phyloP scores from a whole-genome alignment of 2,329 filamentous ascomycete genomes.

The Coniochaeta pulveracea region DNA sequence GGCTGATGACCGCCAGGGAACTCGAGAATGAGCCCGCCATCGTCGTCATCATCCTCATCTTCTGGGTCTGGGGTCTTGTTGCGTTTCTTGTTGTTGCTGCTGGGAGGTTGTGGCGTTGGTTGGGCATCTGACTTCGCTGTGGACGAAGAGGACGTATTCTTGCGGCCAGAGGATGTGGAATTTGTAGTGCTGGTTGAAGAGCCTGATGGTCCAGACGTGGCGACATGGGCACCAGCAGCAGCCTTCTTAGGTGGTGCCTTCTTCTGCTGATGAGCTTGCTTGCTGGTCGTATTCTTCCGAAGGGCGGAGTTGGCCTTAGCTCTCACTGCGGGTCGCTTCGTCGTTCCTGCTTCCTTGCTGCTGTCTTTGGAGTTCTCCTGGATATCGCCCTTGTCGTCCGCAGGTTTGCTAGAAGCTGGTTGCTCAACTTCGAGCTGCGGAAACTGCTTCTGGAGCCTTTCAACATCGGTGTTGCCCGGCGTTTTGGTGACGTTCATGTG shows the following conservation, averaged over 20 bases:
- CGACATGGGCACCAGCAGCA: too few relatives aligned
- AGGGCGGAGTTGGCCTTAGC: constrained; percentile 10
- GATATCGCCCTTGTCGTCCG: constrained; percentile 7
- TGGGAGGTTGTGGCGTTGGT: constrained; percentile 10
- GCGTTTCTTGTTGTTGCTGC: constrained; percentile 12
- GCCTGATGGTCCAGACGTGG: too few relatives aligned
- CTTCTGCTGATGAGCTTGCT: too few relatives aligned
- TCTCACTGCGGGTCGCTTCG: constrained; percentile 5
- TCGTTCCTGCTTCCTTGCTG: constrained; percentile 4
- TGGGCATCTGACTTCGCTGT: constrained; percentile 8
- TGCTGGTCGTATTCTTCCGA: background rate
- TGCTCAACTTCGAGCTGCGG: constrained; percentile 42
- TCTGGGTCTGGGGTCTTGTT: constrained; percentile 18
- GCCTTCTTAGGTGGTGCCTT: too few relatives aligned
- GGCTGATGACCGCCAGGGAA: constrained; percentile 40
- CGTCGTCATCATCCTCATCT: constrained; percentile 40
- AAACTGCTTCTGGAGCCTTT: constrained; percentile 54
- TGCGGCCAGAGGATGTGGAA: background rate
- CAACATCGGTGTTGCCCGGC: constrained; percentile 52
- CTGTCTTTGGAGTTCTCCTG: background rate
- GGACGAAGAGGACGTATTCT: constrained; percentile 19
- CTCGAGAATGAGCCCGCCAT: constrained; percentile 46
- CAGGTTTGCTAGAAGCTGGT: constrained; percentile 12
- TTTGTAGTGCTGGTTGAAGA: too few relatives aligned
- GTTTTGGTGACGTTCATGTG: constrained; percentile 74